These are phyloP conservation scores for Trypanosoma cruzi DNA, from an alignment of 208 protist species.

Conservation along the genomic window DNA sequence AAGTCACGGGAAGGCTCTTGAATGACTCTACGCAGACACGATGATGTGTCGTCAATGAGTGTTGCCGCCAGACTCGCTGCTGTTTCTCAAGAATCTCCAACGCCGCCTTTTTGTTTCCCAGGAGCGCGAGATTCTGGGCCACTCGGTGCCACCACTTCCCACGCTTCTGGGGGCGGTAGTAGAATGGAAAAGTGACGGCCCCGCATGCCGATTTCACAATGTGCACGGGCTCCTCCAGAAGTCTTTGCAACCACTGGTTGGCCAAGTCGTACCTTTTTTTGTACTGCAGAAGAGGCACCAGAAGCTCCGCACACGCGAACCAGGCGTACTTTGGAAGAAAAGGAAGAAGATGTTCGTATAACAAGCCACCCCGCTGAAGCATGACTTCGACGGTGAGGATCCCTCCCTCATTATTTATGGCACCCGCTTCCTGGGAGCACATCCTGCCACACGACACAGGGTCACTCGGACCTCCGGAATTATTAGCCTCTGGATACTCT, in stretches of 20 bases:
- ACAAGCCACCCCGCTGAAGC: slow-evolving; percentile 43
- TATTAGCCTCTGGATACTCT: not conserved
- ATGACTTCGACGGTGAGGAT: slow-evolving; percentile 30
- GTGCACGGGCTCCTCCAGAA: slow-evolving; percentile 63
- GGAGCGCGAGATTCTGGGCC: slow-evolving; percentile 56
- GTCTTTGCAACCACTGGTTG: slow-evolving; percentile 55
- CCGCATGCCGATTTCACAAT: slow-evolving; percentile 29
- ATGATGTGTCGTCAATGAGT: not conserved
- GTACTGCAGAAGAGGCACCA: slow-evolving; percentile 59
- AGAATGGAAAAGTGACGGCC: slow-evolving; percentile 41
- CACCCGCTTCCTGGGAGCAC: not conserved
- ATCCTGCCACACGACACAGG: not conserved
- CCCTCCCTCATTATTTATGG: no score
- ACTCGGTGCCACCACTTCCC: slow-evolving; percentile 67
- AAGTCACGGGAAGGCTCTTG: slow-evolving; percentile 33
- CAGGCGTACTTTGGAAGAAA: slow-evolving; percentile 77
- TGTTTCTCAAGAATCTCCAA: slow-evolving; percentile 48
- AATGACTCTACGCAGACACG: slow-evolving; percentile 1
- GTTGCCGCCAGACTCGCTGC: slow-evolving; percentile 41
- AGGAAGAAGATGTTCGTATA: slow-evolving; percentile 61
- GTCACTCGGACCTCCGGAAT: not conserved
- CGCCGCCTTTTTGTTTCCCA: slow-evolving; percentile 47
- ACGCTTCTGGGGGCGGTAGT: slow-evolving; percentile 60
- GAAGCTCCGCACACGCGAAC: slow-evolving; percentile 67
- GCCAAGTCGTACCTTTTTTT: slow-evolving; percentile 53